Percentiles rank a stretch among this genome's conserved stretches.
Conservation (phyloP, 306 rosid species). For the Malus sieversii region DNA sequence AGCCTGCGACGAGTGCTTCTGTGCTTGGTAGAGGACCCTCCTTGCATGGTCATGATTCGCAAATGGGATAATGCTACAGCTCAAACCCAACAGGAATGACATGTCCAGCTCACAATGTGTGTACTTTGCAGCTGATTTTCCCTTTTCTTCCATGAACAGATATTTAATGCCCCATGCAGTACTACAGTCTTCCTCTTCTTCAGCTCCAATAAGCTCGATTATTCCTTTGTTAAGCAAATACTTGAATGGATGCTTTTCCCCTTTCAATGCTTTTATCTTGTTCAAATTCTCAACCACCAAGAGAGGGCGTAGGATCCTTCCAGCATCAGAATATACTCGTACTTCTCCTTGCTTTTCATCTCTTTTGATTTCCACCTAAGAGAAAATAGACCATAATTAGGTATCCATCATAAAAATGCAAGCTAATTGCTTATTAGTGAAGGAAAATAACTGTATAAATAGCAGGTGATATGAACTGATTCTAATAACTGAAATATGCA, state of each 20-base stretch:
- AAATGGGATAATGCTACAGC: constrained; percentile 80
- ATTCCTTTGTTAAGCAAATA: constrained; percentile 65
- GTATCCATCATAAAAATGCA: neutral
- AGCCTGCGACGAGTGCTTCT: constrained; percentile 94
- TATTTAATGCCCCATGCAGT: constrained; percentile 70
- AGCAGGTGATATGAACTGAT: neutral
- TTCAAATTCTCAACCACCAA: constrained; percentile 65
- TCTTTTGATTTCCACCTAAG: constrained; percentile 85
- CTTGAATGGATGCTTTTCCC: constrained; percentile 40
- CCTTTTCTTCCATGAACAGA: constrained; percentile 47
- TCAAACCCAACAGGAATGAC: constrained; percentile 78
- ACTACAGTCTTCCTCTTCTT: constrained; percentile 92
- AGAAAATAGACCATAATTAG: constrained; percentile 6
- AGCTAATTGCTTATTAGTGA: neutral
- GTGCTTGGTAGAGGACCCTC: constrained; percentile 85
- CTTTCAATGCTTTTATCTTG: constrained; percentile 48
- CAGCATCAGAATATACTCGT: constrained; percentile 79
- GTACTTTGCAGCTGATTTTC: constrained; percentile 40
- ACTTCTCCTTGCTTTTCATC: constrained; percentile 66
- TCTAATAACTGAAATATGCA: neutral
- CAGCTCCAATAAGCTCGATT: constrained; percentile 78
- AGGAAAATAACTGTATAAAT: neutral
- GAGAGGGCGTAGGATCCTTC: constrained; percentile 92
- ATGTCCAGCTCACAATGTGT: constrained; percentile 92
- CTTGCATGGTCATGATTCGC: constrained; percentile 97